Percentiles rank a stretch among this genome's conserved stretches.
Conservation (phyloP, 2,329 filamentous ascomycete species). For the Cladosporium sp. region DNA sequence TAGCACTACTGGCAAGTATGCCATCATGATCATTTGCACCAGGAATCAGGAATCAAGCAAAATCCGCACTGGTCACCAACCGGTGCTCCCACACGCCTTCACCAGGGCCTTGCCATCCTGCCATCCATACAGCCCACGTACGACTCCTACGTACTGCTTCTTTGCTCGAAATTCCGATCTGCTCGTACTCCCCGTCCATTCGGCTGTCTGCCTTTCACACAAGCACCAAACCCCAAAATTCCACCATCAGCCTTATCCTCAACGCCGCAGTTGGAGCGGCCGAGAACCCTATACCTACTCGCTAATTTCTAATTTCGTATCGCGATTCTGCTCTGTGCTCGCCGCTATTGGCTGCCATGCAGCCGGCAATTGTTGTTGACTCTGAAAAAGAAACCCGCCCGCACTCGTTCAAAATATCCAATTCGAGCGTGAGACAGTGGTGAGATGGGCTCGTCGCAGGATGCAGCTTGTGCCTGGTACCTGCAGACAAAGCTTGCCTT, state of each 20-base stretch:
- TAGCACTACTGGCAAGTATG: no score
- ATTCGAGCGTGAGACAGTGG: conserved; percentile 2
- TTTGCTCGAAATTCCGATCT: conserved; percentile 3
- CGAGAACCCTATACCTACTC: conserved; percentile 3
- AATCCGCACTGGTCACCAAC: no score
- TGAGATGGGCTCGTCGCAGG: not conserved
- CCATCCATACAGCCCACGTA: not conserved
- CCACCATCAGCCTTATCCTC: not conserved
- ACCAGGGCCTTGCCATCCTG: not conserved
- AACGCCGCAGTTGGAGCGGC: conserved; percentile 9
- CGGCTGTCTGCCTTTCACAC: not conserved
- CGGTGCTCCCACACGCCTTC: not conserved
- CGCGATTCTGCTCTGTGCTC: not conserved
- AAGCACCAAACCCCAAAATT: not conserved
- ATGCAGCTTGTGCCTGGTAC: conserved; percentile 11
- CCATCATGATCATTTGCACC: no score
- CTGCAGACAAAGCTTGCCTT: conserved; percentile 7
- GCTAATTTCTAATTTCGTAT: not conserved
- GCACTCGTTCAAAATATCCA: not conserved
- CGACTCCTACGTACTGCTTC: not conserved
- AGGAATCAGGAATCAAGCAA: no score
- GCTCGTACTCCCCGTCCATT: not conserved
- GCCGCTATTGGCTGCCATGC: not conserved
- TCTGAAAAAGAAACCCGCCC: no score
- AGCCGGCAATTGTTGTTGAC: not conserved